Conservation (phyloP, 116 monocot genomes). For the Papilionanthe hybrid region DNA sequence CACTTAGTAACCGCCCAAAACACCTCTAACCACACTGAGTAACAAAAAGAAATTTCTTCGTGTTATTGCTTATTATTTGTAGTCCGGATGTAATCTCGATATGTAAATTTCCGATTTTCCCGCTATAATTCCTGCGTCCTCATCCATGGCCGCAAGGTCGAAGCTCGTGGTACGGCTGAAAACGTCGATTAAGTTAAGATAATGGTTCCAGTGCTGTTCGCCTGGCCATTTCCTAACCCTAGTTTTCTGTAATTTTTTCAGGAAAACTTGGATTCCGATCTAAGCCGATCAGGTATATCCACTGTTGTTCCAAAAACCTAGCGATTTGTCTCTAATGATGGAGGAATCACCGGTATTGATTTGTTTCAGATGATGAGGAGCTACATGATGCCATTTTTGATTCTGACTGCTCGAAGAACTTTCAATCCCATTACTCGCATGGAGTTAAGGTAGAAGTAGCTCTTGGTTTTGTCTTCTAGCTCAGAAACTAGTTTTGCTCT, state of each 20-base stretch:
- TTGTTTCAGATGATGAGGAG: neutral
- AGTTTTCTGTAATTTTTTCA: neutral
- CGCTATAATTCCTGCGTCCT: too few relatives aligned
- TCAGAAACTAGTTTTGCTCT: neutral
- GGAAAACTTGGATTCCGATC: neutral
- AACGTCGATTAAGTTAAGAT: too few relatives aligned
- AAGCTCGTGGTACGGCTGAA: too few relatives aligned
- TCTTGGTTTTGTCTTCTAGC: neutral
- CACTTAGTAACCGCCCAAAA: too few relatives aligned
- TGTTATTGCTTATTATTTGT: too few relatives aligned
- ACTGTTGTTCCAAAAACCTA: neutral
- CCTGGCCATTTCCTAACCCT: neutral
- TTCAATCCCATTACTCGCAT: conserved; percentile 5
- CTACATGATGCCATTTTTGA: neutral
- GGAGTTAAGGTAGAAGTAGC: neutral
- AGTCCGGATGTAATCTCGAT: too few relatives aligned
- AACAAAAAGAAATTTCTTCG: too few relatives aligned
- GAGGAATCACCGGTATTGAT: neutral
- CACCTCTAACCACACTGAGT: too few relatives aligned
- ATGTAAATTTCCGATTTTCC: too few relatives aligned
- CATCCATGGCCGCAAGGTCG: too few relatives aligned
- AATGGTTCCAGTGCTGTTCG: neutral
- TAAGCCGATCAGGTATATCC: neutral
- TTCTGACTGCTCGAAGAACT: neutral
- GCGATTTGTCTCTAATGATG: neutral